Evolutionary conservation across 371 early-diverging fungal genomes (phyloP), one percentile per base, ranked within the genome.

Genomic region (Mortierella sp.): DNA sequence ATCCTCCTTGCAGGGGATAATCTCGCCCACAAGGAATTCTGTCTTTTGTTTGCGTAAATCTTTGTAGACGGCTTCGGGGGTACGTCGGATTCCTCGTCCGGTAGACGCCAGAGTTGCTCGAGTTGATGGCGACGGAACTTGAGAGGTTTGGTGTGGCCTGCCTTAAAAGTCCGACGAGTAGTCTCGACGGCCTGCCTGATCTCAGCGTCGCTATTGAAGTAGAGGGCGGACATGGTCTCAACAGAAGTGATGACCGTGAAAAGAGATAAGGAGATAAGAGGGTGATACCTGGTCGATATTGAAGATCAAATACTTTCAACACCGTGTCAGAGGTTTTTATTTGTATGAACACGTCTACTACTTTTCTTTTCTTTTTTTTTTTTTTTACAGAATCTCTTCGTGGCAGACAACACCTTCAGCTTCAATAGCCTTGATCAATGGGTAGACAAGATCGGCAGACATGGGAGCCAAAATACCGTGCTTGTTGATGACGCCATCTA

Each of bases 401-500:
- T 92, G 91, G 87, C 96, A 93, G 70, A 88, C 89, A 84, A 98
- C 94, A 60, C 94, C 94, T 85, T 98, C 98, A 58, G 91, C 88
- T 69, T 94, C 95, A 65, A 99, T 89, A 59, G 90, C 89, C 70
- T 90, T 90, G 84, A 98, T 93, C 81, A 97, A 92, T 40, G 97
- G 97, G 69, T 96, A 89, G 81, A 96, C 97, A 74, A 99, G 90
- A 26, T 94, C 97, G 28, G 88, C 76, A 3, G 92, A 85, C 94
- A 97, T 96, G 52, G 99, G 99, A n/a, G 97, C 97, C 73, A 98
- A 75, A 24, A 99, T 94, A 78, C 99, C 99, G 60, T 84, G 89
- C 60, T 87, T 86, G 62, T 85, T 90, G 76, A 93, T 84, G 3
- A 83, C 83, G 26, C 96, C 96, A 74, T 97, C 94, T 75, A 99